Conservation (phyloP, 768 basidiomycete genomes). For the Dioszegia hungarica region DNA sequence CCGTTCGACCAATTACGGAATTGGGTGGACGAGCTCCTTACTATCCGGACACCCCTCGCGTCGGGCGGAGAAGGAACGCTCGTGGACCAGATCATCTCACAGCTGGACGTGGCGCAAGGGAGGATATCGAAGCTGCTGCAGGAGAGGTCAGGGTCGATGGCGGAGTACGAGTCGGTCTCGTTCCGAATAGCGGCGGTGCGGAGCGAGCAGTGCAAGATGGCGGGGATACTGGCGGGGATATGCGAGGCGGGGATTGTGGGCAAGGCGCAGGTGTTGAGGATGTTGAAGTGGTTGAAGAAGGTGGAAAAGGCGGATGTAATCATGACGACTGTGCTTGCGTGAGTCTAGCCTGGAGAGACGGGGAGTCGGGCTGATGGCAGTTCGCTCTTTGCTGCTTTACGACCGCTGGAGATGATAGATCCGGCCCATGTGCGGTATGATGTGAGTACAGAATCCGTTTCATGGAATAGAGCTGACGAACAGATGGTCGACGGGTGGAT, state of each 20-base stretch:
- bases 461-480: neutral
- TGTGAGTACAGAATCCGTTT: conserved; percentile 18
- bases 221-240: conserved; percentile 18
- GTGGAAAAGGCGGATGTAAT: conserved; percentile 27
- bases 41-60: conserved; percentile 13
- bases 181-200: conserved; percentile 29
- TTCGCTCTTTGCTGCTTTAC: conserved; percentile 19
- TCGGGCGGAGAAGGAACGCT: conserved; percentile 28
- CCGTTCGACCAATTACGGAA: conserved; percentile 26
- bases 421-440: conserved; percentile 20
- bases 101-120: conserved; percentile 25
- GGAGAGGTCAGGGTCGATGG: conserved; percentile 9
- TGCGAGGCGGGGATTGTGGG: conserved; percentile 30
- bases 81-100: conserved; percentile 34
- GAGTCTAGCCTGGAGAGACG: conserved; percentile 10
- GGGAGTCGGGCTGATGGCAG: conserved; percentile 5
- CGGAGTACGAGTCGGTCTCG: conserved; percentile 22
- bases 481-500: conserved; percentile 28
- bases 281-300: conserved; percentile 42
- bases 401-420: conserved; percentile 23
- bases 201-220: conserved; percentile 34
- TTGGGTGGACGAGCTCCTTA: conserved; percentile 27
- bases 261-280: conserved; percentile 32
- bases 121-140: conserved; percentile 17
- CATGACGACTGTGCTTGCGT: conserved; percentile 23